Conservation (phyloP, 305 asterid genomes). For the Fraxinus sp. region DNA sequence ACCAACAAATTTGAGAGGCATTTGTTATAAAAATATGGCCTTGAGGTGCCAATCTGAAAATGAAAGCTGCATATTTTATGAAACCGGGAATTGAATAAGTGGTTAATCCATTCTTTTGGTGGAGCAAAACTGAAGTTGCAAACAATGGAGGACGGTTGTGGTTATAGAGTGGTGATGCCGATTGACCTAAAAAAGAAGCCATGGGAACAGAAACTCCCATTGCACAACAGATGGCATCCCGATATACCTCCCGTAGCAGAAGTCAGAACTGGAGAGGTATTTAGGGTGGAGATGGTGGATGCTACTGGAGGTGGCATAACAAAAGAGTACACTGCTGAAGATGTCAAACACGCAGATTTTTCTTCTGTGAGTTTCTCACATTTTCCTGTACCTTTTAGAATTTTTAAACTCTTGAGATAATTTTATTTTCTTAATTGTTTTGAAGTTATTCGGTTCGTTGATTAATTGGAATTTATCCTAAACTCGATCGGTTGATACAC, state of each 20-base stretch:
- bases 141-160: slow-evolving; percentile 31
- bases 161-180: slow-evolving; percentile 59
- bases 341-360: slow-evolving; percentile 49
- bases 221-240: slow-evolving; percentile 58
- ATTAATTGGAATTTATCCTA: background rate
- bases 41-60: slow-evolving; percentile 12
- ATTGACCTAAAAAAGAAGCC: slow-evolving; percentile 70
- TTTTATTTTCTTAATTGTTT: background rate
- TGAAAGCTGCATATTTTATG: background rate
- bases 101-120: background rate
- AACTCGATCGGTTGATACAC: background rate
- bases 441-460: background rate
- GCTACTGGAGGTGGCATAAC: slow-evolving; percentile 69
- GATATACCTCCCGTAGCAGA: slow-evolving; percentile 46
- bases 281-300: slow-evolving; percentile 84
- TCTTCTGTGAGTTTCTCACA: slow-evolving; percentile 51
- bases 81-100: background rate
- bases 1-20: background rate
- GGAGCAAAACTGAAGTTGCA: background rate
- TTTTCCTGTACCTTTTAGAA: background rate
- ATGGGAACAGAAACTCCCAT: slow-evolving; percentile 54
- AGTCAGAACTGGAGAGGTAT: slow-evolving; percentile 51
- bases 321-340: slow-evolving; percentile 56
- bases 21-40: slow-evolving; percentile 2
- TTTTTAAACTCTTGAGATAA: background rate